Conservation (phyloP, 164 flowering plant genomes). For the Chloranthus sessilifolius region DNA sequence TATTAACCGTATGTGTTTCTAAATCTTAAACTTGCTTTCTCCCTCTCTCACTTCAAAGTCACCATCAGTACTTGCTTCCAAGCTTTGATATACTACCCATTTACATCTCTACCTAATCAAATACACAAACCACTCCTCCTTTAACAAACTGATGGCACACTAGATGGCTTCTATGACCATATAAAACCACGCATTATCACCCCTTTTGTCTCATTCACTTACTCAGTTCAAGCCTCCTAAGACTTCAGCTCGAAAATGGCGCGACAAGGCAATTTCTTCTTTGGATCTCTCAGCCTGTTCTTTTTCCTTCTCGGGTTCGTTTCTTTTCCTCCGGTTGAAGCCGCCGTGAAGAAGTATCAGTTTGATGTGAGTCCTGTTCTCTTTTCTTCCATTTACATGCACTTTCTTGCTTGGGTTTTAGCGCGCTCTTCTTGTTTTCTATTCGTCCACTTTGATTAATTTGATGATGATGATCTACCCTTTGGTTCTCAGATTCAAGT, state of each 20-base stretch:
- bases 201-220: no score
- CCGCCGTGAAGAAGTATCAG: constrained; percentile 38
- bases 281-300: constrained; percentile 5
- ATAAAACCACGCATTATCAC: background rate
- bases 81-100: constrained; percentile 19
- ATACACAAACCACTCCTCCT: background rate
- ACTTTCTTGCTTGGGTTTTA: background rate
- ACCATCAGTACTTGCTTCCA: constrained; percentile 38
- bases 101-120: constrained; percentile 15
- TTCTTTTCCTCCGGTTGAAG: constrained; percentile 21
- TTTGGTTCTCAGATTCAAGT: constrained; percentile 38
- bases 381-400: background rate
- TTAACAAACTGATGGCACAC: constrained; percentile 19
- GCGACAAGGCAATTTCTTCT: background rate
- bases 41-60: constrained; percentile 11
- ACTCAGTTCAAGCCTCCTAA: no score
- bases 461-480: background rate
- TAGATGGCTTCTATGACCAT: constrained; percentile 5
- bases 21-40: background rate
- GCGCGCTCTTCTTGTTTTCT: background rate
- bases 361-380: constrained; percentile 32
- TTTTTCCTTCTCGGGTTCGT: constrained; percentile 15
- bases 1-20: no score
- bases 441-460: background rate
- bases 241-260: no score